These are phyloP conservation scores for Hypoxylon sp. DNA, from an alignment of 2,329 filamentous ascomycete genomes.

Conservation along the genomic window DNA sequence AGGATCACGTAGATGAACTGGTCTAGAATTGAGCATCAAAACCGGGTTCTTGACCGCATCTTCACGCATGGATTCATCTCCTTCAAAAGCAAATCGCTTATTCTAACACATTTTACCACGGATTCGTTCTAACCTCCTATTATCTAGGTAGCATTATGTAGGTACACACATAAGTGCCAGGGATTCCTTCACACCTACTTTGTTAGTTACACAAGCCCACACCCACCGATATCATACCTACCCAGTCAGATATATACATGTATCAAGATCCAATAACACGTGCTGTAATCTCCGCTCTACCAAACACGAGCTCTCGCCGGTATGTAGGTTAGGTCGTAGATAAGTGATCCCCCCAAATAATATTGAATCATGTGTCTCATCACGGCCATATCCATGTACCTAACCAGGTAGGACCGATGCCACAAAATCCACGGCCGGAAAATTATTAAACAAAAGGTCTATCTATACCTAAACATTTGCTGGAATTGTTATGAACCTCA, in stretches of 20 bases:
- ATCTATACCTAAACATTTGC: slow-evolving; percentile 3
- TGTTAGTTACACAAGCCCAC: not conserved
- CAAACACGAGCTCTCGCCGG: slow-evolving; percentile 5
- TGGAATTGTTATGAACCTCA: slow-evolving; percentile 5
- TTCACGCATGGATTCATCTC: slow-evolving; percentile 6
- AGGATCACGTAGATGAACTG: not conserved
- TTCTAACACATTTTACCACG: slow-evolving; percentile 1
- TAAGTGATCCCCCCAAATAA: slow-evolving; percentile 13
- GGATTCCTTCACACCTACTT: slow-evolving; percentile 16
- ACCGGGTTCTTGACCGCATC: slow-evolving; percentile 10
- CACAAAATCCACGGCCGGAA: slow-evolving; percentile 13
- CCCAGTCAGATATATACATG: not conserved
- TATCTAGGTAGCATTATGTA: slow-evolving; percentile 5
- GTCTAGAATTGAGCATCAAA: slow-evolving; percentile 10
- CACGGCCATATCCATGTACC: not conserved
- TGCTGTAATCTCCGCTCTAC: slow-evolving; percentile 10
- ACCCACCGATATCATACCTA: not conserved
- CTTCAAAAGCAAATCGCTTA: slow-evolving; percentile 24
- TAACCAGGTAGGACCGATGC: slow-evolving; percentile 10
- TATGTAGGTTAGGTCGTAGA: slow-evolving; percentile 3
- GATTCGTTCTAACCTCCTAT: slow-evolving; percentile 7
- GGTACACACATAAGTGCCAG: too few species aligned
- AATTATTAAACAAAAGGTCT: slow-evolving; percentile 25
- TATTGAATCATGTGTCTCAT: not conserved
- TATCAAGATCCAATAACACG: slow-evolving; percentile 5